phyloP scores from a whole-genome alignment of 2,329 filamentous ascomycete species.

The Bipolaris gigantea region DNA sequence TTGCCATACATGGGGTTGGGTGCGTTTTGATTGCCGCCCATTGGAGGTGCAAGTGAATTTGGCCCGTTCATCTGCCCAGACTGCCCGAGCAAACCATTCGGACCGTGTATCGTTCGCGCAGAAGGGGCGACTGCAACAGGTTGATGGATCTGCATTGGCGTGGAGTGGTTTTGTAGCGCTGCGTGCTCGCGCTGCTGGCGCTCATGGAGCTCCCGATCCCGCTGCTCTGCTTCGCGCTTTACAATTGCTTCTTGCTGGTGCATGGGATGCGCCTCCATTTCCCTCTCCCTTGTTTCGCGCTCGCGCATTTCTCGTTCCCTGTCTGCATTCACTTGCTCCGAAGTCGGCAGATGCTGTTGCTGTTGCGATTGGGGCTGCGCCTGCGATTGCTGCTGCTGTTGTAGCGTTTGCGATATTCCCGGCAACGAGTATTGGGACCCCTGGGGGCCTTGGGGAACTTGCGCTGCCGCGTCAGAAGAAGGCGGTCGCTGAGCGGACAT shows the following conservation, averaged over 20 bases:
- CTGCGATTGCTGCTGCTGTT: slow-evolving; percentile 20
- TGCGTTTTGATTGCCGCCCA: slow-evolving; percentile 62
- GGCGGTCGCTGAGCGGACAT: slow-evolving; percentile 41
- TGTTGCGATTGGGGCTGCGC: slow-evolving; percentile 29
- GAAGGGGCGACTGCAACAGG: slow-evolving; percentile 77
- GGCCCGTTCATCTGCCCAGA: slow-evolving; percentile 55
- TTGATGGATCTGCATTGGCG: slow-evolving; percentile 89
- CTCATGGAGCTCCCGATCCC: slow-evolving; percentile 59
- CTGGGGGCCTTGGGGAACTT: slow-evolving; percentile 38
- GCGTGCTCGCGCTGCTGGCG: slow-evolving; percentile 66
- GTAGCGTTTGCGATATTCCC: slow-evolving; percentile 49
- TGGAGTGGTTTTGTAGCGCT: slow-evolving; percentile 83
- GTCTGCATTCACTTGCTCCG: slow-evolving; percentile 43
- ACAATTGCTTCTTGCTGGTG: slow-evolving; percentile 59
- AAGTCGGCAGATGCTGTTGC: slow-evolving; percentile 38
- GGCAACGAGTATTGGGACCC: slow-evolving; percentile 50
- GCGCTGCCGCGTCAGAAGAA: slow-evolving; percentile 44
- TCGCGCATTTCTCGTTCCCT: slow-evolving; percentile 54
- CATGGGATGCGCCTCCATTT: slow-evolving; percentile 54
- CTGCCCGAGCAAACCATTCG: slow-evolving; percentile 76
- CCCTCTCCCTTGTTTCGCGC: slow-evolving; percentile 50
- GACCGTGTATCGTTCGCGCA: slow-evolving; percentile 82
- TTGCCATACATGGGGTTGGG: slow-evolving; percentile 71
- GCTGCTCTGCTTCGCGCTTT: slow-evolving; percentile 49
- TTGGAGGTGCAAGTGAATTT: slow-evolving; percentile 53